Conservation (phyloP, 768 basidiomycete genomes). For the Coprinopsis sp. region DNA sequence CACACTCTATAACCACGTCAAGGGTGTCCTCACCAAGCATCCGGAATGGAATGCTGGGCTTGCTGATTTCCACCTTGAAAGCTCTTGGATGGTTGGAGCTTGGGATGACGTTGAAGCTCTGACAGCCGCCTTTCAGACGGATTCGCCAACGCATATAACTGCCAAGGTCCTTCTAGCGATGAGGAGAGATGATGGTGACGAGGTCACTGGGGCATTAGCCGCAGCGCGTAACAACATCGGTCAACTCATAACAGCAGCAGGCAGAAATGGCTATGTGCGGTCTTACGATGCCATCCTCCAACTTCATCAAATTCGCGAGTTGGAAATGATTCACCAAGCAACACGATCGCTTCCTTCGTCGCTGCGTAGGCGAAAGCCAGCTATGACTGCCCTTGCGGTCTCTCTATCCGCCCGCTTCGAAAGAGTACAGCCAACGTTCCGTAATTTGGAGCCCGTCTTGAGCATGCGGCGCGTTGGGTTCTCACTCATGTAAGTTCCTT, state of each 20-base stretch:
- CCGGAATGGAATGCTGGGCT: constrained; percentile 78
- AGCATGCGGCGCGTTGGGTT: constrained; percentile 88
- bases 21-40: constrained; percentile 80
- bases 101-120: constrained; percentile 78
- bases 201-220: constrained; percentile 47
- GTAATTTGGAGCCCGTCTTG: constrained; percentile 80
- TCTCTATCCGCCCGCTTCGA: constrained; percentile 64
- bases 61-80: constrained; percentile 84
- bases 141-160: constrained; percentile 63
- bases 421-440: constrained; percentile 81
- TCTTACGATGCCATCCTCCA: constrained; percentile 84
- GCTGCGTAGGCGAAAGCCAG: constrained; percentile 29
- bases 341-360: constrained; percentile 34
- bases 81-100: constrained; percentile 93
- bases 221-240: constrained; percentile 73
- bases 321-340: constrained; percentile 60
- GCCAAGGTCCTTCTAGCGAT: constrained; percentile 80
- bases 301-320: constrained; percentile 82
- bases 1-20: constrained; percentile 90
- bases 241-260: constrained; percentile 74
- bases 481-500: constrained; percentile 52
- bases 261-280: constrained; percentile 74
- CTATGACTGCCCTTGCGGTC: constrained; percentile 40
- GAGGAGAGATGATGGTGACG: constrained; percentile 45
- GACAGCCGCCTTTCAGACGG: constrained; percentile 43